Percentiles rank a stretch among this genome's conserved stretches.
These are phyloP conservation scores for Botrytis sinoallii DNA, from an alignment of 2,329 filamentous ascomycete genomes.

Conservation along the genomic window DNA sequence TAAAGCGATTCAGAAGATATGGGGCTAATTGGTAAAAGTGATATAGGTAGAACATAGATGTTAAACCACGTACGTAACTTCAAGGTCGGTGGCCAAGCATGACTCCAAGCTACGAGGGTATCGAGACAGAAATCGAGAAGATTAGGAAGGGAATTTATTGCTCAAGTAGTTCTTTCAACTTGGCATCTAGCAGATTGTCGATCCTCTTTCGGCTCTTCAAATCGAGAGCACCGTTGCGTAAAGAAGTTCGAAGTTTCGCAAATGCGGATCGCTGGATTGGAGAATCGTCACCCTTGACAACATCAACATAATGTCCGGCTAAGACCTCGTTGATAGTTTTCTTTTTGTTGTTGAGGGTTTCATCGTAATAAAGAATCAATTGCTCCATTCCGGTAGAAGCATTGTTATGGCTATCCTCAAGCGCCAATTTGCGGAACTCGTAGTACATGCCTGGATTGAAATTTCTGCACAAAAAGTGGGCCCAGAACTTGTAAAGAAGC, in stretches of 20 bases:
- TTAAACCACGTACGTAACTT: neutral
- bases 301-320: constrained; percentile 52
- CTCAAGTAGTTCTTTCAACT: constrained; percentile 52
- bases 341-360: constrained; percentile 49
- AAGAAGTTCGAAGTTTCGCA: constrained; percentile 49
- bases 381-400: constrained; percentile 57
- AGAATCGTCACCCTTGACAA: constrained; percentile 49
- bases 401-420: constrained; percentile 58
- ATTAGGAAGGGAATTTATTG: constrained; percentile 25
- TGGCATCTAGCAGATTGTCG: constrained; percentile 48
- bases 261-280: constrained; percentile 46
- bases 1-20: constrained; percentile 9
- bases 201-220: constrained; percentile 56
- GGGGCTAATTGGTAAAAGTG: constrained; percentile 1
- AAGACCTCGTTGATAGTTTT: constrained; percentile 51
- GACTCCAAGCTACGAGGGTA: constrained; percentile 13
- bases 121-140: neutral
- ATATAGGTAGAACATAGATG: constrained; percentile 2
- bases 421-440: constrained; percentile 66
- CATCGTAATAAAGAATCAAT: constrained; percentile 64
- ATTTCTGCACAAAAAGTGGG: constrained; percentile 66
- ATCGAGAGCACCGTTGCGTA: constrained; percentile 52
- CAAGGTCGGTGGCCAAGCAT: constrained; percentile 12
- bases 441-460: constrained; percentile 75
- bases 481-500: constrained; percentile 72